phyloP scores from a whole-genome alignment of 2,329 filamentous ascomycete species.

The Fusarium piperis region DNA sequence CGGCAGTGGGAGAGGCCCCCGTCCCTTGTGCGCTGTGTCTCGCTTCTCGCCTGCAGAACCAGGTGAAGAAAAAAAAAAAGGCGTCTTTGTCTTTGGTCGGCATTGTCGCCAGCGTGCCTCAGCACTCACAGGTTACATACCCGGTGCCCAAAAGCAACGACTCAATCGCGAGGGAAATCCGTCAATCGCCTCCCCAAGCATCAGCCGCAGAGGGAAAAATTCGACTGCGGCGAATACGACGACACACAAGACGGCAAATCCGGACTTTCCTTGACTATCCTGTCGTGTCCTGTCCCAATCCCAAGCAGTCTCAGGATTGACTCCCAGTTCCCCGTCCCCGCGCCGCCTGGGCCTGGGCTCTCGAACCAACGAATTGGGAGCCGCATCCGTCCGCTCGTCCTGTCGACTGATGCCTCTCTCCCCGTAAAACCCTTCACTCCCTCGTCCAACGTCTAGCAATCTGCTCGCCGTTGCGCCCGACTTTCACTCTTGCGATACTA shows the following conservation, averaged over 20 bases:
- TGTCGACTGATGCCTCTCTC: conserved; percentile 41
- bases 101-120: conserved; percentile 22
- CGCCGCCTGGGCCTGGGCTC: conserved; percentile 29
- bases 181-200: conserved; percentile 21
- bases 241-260: conserved; percentile 24
- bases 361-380: conserved; percentile 43
- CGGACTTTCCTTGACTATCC: conserved; percentile 12
- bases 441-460: conserved; percentile 31
- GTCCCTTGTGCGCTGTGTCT: conserved; percentile 15
- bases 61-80: conserved; percentile 3
- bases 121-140: conserved; percentile 21
- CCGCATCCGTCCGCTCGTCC: conserved; percentile 40
- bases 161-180: conserved; percentile 19
- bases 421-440: conserved; percentile 42
- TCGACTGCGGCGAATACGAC: conserved; percentile 36
- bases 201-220: conserved; percentile 12
- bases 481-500: conserved; percentile 9
- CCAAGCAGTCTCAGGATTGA: conserved; percentile 32
- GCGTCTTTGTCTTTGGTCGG: conserved; percentile 2
- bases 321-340: conserved; percentile 36
- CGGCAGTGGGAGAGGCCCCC: conserved; percentile 34
- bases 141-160: conserved; percentile 13
- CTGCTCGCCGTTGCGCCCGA: conserved; percentile 21
- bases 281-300: conserved; percentile 16
- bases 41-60: conserved; percentile 29